Percentiles rank a stretch among this genome's conserved stretches.
These are phyloP conservation scores for Chaetomium globosum DNA, from an alignment of 2,329 filamentous ascomycete species.

Conservation along the genomic window DNA sequence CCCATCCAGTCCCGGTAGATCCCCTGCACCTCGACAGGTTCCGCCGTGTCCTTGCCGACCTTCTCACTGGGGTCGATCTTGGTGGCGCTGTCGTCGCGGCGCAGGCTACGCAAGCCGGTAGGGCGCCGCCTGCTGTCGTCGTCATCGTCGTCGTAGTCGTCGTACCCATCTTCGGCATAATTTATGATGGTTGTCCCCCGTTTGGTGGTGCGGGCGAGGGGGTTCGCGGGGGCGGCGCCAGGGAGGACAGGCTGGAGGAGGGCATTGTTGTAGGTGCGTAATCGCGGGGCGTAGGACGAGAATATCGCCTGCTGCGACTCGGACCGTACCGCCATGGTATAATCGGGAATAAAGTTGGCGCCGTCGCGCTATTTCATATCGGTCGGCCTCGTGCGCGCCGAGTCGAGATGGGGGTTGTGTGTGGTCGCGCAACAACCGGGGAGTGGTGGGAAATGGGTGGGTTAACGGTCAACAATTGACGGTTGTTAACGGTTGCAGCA, in stretches of 20 bases:
- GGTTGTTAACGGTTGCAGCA: not conserved
- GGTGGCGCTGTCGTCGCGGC: slow-evolving; percentile 70
- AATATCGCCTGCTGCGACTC: slow-evolving; percentile 77
- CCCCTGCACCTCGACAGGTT: slow-evolving; percentile 81
- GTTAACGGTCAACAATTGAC: not conserved
- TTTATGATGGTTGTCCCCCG: slow-evolving; percentile 95
- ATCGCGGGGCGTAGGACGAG: slow-evolving; percentile 85
- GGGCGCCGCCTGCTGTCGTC: slow-evolving; percentile 76
- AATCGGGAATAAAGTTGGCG: slow-evolving; percentile 4
- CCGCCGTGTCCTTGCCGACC: slow-evolving; percentile 77
- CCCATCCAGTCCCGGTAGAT: slow-evolving; percentile 97
- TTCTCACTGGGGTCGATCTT: slow-evolving; percentile 71
- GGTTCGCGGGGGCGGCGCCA: slow-evolving; percentile 64
- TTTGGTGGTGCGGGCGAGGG: slow-evolving; percentile 84
- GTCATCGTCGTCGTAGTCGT: slow-evolving; percentile 73
- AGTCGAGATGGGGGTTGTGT: not conserved
- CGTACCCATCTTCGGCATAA: slow-evolving; percentile 94
- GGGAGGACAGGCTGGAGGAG: slow-evolving; percentile 83
- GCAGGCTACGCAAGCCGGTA: slow-evolving; percentile 79
- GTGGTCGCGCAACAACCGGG: not conserved
- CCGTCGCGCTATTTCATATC: slow-evolving; percentile 32
- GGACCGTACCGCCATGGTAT: slow-evolving; percentile 53
- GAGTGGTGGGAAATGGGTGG: not conserved
- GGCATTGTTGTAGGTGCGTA: slow-evolving; percentile 89
- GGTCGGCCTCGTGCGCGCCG: slow-evolving; percentile 14